These are phyloP conservation scores for Fraxinus latifolia DNA, from an alignment of 305 asterid species.

Conservation along the genomic window DNA sequence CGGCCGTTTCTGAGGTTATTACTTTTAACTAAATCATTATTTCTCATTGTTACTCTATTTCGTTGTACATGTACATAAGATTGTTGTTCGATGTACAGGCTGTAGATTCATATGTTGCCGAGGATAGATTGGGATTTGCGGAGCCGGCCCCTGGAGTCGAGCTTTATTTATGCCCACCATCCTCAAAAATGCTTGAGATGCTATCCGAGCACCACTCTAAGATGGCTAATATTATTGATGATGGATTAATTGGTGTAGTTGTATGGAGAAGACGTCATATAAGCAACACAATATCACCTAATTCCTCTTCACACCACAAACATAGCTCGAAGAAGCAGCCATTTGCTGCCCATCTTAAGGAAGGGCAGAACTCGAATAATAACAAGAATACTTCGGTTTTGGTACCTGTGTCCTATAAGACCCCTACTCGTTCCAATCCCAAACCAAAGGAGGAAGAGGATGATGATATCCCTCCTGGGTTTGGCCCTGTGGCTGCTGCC, in stretches of 20 bases:
- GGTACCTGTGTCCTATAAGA: slow-evolving; percentile 17
- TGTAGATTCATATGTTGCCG: slow-evolving; percentile 57
- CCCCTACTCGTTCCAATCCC: slow-evolving; percentile 15
- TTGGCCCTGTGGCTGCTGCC: slow-evolving; percentile 49
- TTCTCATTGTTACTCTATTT: background rate
- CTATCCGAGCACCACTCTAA: slow-evolving; percentile 49
- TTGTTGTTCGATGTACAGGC: slow-evolving; percentile 44
- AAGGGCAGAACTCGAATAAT: slow-evolving; percentile 53
- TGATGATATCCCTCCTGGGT: slow-evolving; percentile 85
- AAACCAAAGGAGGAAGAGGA: slow-evolving; percentile 49
- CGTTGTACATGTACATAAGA: background rate
- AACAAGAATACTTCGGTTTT: slow-evolving; percentile 34
- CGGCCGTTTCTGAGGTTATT: slow-evolving; percentile 66
- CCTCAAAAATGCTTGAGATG: slow-evolving; percentile 45
- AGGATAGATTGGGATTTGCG: slow-evolving; percentile 81
- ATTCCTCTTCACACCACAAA: slow-evolving; percentile 66
- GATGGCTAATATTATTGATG: slow-evolving; percentile 40
- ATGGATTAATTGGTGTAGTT: slow-evolving; percentile 82
- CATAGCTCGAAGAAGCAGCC: slow-evolving; percentile 62
- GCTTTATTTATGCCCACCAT: slow-evolving; percentile 79
- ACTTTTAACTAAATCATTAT: background rate
- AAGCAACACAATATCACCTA: slow-evolving; percentile 75
- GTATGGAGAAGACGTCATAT: slow-evolving; percentile 89
- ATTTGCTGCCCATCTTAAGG: slow-evolving; percentile 39
- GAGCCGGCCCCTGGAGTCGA: slow-evolving; percentile 81